Percentiles rank a stretch among this genome's conserved stretches.
phyloP scores from a whole-genome alignment of 441 rosid genomes.

The Brassica hybrid region DNA sequence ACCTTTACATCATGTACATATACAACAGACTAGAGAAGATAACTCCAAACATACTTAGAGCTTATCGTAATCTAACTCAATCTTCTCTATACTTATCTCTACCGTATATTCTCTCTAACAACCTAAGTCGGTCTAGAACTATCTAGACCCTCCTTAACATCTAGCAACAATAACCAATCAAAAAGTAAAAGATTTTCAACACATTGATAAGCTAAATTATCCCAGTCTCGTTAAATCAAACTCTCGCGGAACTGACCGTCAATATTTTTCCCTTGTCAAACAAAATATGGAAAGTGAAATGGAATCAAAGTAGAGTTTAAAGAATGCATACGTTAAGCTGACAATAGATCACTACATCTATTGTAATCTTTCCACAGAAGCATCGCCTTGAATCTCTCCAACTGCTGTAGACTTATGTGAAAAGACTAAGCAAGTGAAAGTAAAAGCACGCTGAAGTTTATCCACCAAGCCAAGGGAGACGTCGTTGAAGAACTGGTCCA shows the following conservation, averaged over 20 bases:
- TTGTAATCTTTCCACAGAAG: conserved; percentile 64
- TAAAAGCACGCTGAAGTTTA: background rate
- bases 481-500: background rate
- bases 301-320: background rate
- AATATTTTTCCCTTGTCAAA: background rate
- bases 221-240: conserved; percentile 5
- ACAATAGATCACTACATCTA: conserved; percentile 58
- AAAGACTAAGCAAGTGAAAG: background rate
- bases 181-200: background rate
- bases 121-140: no score
- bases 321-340: conserved; percentile 69
- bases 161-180: background rate
- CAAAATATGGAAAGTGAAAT: background rate
- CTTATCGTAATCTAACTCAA: no score
- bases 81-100: no score
- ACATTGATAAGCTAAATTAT: background rate
- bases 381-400: conserved; percentile 85
- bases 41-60: no score
- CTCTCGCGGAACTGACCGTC: background rate
- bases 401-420: conserved; percentile 69
- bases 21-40: no score
- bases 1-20: no score
- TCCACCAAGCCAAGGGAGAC: background rate
- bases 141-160: no score
- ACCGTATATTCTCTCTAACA: no score